phyloP scores from a whole-genome alignment of 306 rosid species.

The Hippophae rhamnoides region DNA sequence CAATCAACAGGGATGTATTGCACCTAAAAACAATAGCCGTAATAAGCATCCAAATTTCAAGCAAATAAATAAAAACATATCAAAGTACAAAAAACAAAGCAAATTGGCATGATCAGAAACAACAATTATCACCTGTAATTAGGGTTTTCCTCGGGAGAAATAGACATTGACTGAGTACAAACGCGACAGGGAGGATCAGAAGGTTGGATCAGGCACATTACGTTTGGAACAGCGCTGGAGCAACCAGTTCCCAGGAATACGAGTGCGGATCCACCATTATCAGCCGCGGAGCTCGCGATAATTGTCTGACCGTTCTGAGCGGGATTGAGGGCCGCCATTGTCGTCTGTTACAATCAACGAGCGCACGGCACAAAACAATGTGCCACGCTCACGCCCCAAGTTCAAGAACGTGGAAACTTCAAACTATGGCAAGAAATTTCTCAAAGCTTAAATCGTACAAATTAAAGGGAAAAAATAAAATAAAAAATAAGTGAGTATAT shows the following conservation, averaged over 20 bases:
- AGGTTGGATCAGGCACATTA: conserved; percentile 68
- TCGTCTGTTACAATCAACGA: neutral
- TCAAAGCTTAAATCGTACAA: too few species aligned
- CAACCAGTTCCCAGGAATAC: conserved; percentile 91
- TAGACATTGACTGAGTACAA: conserved; percentile 53
- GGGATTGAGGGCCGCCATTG: conserved; percentile 50
- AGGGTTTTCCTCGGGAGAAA: conserved; percentile 65
- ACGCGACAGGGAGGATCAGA: conserved; percentile 77
- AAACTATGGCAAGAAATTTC: too few species aligned
- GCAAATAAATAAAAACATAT: neutral
- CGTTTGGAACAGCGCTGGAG: conserved; percentile 77
- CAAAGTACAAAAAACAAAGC: neutral
- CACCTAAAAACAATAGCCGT: conserved; percentile 45
- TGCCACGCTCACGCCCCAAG: too few species aligned
- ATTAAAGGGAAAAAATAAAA: too few species aligned
- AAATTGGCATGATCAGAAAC: too few species aligned
- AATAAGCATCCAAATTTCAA: neutral
- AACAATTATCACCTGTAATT: conserved; percentile 55
- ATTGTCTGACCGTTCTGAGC: conserved; percentile 16
- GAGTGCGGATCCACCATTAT: conserved; percentile 45
- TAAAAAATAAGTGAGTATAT: too few species aligned
- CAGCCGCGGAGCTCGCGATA: neutral
- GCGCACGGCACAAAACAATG: too few species aligned
- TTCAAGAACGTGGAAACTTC: too few species aligned
- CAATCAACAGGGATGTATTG: conserved; percentile 82